Evolutionary conservation across 129 eudicot species (phyloP), one percentile per base, ranked within the genome.

Genomic region (Flaveria bidentis): DNA sequence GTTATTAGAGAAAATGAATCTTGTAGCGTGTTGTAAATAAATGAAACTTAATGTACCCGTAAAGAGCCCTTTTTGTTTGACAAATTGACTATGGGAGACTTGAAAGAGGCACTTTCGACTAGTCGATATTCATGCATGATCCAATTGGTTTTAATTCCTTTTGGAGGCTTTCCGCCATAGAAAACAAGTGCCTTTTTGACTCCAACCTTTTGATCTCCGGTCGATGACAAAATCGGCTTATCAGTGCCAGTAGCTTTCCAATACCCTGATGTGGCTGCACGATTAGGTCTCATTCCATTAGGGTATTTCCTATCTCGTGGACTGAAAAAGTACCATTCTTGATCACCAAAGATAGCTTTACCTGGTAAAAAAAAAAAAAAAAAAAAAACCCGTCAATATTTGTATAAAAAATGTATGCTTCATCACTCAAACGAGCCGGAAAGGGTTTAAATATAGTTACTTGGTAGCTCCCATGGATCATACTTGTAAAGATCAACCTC

Each of bases 171-270:
- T 18, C 92, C 92, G 26, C 85, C 85, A 67, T 88, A 88, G 79
- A 88, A 88, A 46, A 88, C 89, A 6, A 85, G 69, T 26, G 92
- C 87, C 63, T 87, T 87, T 51, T 87, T 87, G 51, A 87, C 80
- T 62, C 89, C 92, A 25, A 87, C 83, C 20, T 87, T 74, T 50
- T 83, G 85, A 70, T 80, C 81, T 58, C 92, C 51, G 12, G 74
- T 46, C 72, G 87, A 77, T n/a, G 84, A 80, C 64, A 81, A 49
- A 12, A 87, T 87, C 71, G 85, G 87, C 69, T 85, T 84, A 53
- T 87, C 92, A 0, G 89, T 85, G 20, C 92, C 89, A 0, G 92
- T 87, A 9, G 92, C 92, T 75, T 87, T 87, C 92, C 92, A 87
- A 58, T 87, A 87, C 12, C 92, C 92, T 1, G 92, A 87, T 15